Base-by-base conservation (phyloP, 1,139 yeast species). In the Taphrina deformans region DNA sequence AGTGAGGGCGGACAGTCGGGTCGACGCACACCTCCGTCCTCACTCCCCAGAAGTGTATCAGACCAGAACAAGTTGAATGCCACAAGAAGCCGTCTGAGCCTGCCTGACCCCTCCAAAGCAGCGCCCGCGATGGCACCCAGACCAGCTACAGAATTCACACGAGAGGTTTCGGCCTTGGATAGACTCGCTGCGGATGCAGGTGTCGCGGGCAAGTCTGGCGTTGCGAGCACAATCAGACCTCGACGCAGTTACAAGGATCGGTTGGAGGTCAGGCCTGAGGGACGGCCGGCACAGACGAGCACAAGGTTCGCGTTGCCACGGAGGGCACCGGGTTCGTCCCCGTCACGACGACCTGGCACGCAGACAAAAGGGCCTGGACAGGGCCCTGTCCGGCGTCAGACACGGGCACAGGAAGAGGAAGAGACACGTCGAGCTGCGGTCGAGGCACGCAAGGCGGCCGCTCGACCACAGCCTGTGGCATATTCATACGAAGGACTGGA, bases 201-300 rank as follows among this genome's bases (percentile, higher is more conserved):
- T n/a, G 41, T 38, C 45, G 35, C 33, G 21, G 55, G 48, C n/a
- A 18, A 38, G 9, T 46, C 55, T 3, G 63, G 33, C 21, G 51
- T 23, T 14, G 55, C 51, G 23, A n/a, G 27, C 9, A 29, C 35
- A 16, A 38, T 58, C n/a, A 50, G 41, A 31, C 35, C 38, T 6
- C 55, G 63, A 26, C 63, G 63, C 5, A 31, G 35, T 2, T 59
- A 59, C 40, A 52, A 59, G 51, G 56, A 52, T 21, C 23, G 56
- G 18, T 21, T 59, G 45, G 45, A 48, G 26, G 50, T 31, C 21
- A 44, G 63, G 16, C 62, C 55, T 12, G 62, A 21, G 23, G 55
- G 21, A 9, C 41, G 21, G n/a, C 40, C 9, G 18, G 44, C 46
- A 31, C 27, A 35, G 33, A 40, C 41, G 40, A 5, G 48, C 48